Evolutionary conservation across 495 filamentous ascomycete genomes (phyloP).

Genomic region (Daldinia bambusicola): DNA sequence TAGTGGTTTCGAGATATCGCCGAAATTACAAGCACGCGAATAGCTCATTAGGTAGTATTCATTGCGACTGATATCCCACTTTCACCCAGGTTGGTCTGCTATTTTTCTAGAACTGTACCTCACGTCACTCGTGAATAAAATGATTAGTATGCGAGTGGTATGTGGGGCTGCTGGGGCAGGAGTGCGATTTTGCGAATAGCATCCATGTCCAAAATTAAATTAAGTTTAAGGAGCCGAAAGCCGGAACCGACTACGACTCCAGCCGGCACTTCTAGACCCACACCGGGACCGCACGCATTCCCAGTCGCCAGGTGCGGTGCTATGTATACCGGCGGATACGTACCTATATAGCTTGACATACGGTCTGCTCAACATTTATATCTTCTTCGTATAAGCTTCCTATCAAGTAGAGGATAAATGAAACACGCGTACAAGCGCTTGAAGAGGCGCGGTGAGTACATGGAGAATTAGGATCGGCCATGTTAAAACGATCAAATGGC

Average conservation of each 20-base stretch:
- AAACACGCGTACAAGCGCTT: neutral
- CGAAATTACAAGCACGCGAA: neutral
- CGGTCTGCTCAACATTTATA: too few relatives aligned
- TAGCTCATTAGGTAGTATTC: neutral
- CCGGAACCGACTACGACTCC: conserved; percentile 3
- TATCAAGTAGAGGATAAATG: neutral
- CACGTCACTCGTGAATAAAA: neutral
- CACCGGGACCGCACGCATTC: conserved; percentile 1
- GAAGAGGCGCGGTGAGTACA: neutral
- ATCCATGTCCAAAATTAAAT: neutral
- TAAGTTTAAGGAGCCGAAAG: neutral
- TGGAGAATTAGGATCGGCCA: neutral
- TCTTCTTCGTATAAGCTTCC: neutral
- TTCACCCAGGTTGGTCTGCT: neutral
- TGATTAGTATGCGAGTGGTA: neutral
- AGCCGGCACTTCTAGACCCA: neutral
- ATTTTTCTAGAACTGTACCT: neutral
- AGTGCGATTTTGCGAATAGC: neutral
- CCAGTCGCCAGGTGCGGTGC: neutral
- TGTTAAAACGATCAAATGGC: neutral
- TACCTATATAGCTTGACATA: neutral
- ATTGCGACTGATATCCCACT: neutral
- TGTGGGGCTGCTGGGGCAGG: neutral
- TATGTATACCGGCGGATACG: neutral
- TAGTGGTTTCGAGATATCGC: neutral